Conservation (phyloP, 2,329 filamentous ascomycete genomes). For the Elsinoe ampelina region DNA sequence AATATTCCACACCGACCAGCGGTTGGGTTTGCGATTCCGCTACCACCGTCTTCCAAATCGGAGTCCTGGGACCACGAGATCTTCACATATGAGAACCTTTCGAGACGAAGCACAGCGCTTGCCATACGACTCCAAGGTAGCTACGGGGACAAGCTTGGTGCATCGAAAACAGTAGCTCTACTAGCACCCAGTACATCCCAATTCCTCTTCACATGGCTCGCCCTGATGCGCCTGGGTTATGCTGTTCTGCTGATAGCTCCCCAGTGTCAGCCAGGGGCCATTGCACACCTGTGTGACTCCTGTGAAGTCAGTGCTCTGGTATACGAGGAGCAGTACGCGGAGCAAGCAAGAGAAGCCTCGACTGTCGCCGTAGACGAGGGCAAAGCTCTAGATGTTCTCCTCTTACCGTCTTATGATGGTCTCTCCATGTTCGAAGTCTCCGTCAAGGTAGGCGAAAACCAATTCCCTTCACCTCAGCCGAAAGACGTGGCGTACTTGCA, state of each 20-base stretch:
- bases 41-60: neutral
- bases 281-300: slow-evolving; percentile 44
- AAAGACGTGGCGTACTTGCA: slow-evolving; percentile 47
- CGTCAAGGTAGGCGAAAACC: neutral
- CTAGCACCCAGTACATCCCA: slow-evolving; percentile 48
- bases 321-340: slow-evolving; percentile 34
- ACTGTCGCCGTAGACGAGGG: slow-evolving; percentile 17
- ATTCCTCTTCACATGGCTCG: slow-evolving; percentile 53
- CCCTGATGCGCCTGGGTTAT: slow-evolving; percentile 46
- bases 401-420: slow-evolving; percentile 16
- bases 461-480: slow-evolving; percentile 19
- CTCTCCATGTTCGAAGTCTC: slow-evolving; percentile 5
- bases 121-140: slow-evolving; percentile 25
- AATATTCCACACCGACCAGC: slow-evolving; percentile 34
- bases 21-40: slow-evolving; percentile 40
- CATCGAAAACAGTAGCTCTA: slow-evolving; percentile 39
- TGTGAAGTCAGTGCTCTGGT: slow-evolving; percentile 39
- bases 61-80: slow-evolving; percentile 23
- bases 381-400: slow-evolving; percentile 10
- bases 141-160: slow-evolving; percentile 16
- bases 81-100: slow-evolving; percentile 26
- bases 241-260: slow-evolving; percentile 50
- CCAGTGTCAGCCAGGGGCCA: slow-evolving; percentile 38
- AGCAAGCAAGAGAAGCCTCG: slow-evolving; percentile 25
- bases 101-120: slow-evolving; percentile 28